Evolutionary conservation across 108 stramenopile species (phyloP).

Genomic region (Nannochloropsis gaditana): DNA sequence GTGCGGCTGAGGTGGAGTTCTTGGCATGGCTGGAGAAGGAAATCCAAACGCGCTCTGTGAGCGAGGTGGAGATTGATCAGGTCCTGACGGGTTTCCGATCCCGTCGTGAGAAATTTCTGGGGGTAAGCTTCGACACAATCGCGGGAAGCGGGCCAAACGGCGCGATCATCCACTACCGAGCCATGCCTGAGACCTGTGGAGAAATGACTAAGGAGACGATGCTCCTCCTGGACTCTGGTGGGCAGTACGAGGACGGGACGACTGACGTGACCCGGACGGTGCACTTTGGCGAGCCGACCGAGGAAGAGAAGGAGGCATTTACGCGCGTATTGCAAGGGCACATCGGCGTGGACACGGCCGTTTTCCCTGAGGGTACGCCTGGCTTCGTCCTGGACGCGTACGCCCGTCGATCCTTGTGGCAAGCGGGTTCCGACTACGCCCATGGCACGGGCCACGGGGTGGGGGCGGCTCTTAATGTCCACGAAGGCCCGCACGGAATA

Average conservation of each 20-base stretch:
- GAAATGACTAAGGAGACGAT: not conserved
- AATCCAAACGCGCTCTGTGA: slow-evolving; percentile 21
- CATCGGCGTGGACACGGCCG: slow-evolving; percentile 77
- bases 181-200: slow-evolving; percentile 33
- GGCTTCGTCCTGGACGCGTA: slow-evolving; percentile 71
- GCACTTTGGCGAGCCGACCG: slow-evolving; percentile 80
- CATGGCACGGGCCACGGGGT: slow-evolving; percentile 98
- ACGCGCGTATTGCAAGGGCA: slow-evolving; percentile 93
- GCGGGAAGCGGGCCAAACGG: slow-evolving; percentile 89
- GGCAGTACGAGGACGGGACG: slow-evolving; percentile 89
- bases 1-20: slow-evolving; percentile 83
- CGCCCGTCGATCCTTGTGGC: slow-evolving; percentile 83
- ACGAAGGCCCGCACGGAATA: slow-evolving; percentile 81
- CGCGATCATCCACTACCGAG: slow-evolving; percentile 91
- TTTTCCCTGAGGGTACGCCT: slow-evolving; percentile 82
- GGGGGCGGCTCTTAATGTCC: slow-evolving; percentile 91
- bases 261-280: slow-evolving; percentile 94
- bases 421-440: slow-evolving; percentile 79
- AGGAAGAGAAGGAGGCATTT: slow-evolving; percentile 66
- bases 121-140: slow-evolving; percentile 79
- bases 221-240: slow-evolving; percentile 52
- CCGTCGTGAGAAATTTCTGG: slow-evolving; percentile 25
- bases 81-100: slow-evolving; percentile 8
- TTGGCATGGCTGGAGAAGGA: slow-evolving; percentile 74
- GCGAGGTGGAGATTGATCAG: not conserved